Base-by-base conservation (phyloP, 768 basidiomycete species). In the Xerocomellus chrysenteron region DNA sequence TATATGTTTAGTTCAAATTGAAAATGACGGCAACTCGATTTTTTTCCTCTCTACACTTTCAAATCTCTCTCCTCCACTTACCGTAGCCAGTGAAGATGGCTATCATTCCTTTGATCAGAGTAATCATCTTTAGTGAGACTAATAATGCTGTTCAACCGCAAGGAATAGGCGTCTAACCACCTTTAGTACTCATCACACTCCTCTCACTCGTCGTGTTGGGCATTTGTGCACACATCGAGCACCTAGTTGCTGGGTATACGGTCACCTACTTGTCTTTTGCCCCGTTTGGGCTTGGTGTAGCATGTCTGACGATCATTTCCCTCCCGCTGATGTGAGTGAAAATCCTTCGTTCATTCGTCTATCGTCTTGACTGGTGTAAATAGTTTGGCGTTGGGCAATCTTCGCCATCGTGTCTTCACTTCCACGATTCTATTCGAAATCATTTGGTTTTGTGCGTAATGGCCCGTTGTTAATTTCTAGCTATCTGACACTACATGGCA, bases 381-480 rank as follows among this genome's bases (percentile, higher is more conserved):
- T 39, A 68, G 69, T 37, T 44, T 67, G 39, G n/a, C 49, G 12
- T 30, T 71, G 47, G 58, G 60, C 32, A 43, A 35, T 16, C 28
- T 41, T 36, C 50, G 44, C 21, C 42, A 30, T 9, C 50, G 55
- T 17, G 47, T 58, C 17, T 60, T 71, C 35, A 61, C 63, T 2
- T 65, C 67, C 2, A 65, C 44, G 55, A 42, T 71, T 8, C 13
- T 61, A n/a, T 69, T 69, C 12, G 63, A 72, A 56, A 47, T 63
- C 28, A n/a, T 59, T 19, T 72, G 60, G 69, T 61, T 65, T 51
- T 57, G 69, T 70, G 32, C 43, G 65, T 68, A 10, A 46, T n/a
- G 14, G 2, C 6, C 16, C 5, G 17, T 36, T 28, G 11, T 14
- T 11, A 1, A 5, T 4, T 37, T 39, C 9, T 40, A 5, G n/a